Base-by-base conservation (phyloP, 495 filamentous ascomycete species). In the Neurospora cerealis region DNA sequence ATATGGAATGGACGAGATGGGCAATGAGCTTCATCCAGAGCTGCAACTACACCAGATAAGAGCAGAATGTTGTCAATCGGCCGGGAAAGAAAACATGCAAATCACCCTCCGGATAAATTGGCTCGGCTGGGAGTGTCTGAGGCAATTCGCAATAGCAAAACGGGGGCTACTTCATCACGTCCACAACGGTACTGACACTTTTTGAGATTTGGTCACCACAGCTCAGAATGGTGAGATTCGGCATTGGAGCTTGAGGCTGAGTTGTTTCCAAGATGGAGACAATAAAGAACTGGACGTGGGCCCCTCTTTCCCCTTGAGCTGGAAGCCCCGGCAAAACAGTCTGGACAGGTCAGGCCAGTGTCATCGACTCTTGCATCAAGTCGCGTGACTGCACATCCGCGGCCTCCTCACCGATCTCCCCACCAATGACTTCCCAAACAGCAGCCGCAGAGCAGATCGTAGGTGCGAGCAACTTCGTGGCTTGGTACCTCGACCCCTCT, bases 341-440 rank as follows among this genome's bases (percentile, higher is more conserved):
- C 38, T 39, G 38, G 38, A 24, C 54, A 32, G 72, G 69, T 79
- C 74, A 78, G 75, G 75, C 76, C 77, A 78, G 77, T 74, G 70
- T 74, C 74, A 73, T 72, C 70, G 42, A 69, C 75, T 72, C 73
- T 75, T 74, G 66, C 75, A 46, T 72, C 77, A 78, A 75, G 79
- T 81, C 79, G 80, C 79, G 78, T 79, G 79, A 81, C 78, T 75
- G 40, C 71, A 60, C 39, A 62, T 69, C 72, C 74, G 69, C 62
- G 74, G 75, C 75, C 76, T 75, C 76, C 75, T 74, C 73, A 37
- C 72, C 60, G 41, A 62, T 76, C 70, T 70, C 24, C 11, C 60
- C 37, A 70, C 32, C 54, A 46, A 34, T 60, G 71, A 72, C 71
- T 66, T 66, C 54, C 54, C 54, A 66, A 66, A 66, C 54, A 66